Percentiles rank a stretch among this genome's conserved stretches.
Conservation (phyloP, 75 land plant species). For the Cunninghamia lanceolata region DNA sequence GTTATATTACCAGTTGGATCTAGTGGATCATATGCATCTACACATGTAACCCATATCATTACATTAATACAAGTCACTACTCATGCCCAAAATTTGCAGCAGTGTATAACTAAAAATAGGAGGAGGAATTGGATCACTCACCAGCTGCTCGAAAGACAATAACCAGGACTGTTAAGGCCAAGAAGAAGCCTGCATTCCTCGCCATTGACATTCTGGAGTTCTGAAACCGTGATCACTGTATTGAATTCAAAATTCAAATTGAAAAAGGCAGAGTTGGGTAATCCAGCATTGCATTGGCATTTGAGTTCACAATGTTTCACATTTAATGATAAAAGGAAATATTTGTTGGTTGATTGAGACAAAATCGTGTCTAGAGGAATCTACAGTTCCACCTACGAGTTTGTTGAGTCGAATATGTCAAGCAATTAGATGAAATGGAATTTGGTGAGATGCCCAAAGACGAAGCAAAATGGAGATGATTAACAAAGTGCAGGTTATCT, state of each 20-base stretch:
- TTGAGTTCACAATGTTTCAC: neutral
- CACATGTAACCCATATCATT: constrained; percentile 12
- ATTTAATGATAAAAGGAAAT: neutral
- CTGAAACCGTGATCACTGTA: too few species aligned
- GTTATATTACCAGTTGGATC: constrained; percentile 79
- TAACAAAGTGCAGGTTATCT: too few species aligned
- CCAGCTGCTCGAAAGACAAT: neutral
- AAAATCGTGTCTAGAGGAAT: too few species aligned
- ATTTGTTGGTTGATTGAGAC: neutral
- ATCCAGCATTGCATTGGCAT: neutral
- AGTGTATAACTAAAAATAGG: neutral
- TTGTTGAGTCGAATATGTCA: neutral
- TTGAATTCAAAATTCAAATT: too few species aligned
- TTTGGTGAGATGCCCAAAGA: neutral
- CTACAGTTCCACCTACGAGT: neutral
- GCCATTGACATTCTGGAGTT: neutral
- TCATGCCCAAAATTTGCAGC: neutral
- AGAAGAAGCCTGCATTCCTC: neutral
- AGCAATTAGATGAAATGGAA: neutral
- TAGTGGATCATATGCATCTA: constrained; percentile 67
- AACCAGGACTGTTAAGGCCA: neutral
- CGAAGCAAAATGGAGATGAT: neutral
- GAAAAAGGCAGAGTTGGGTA: neutral
- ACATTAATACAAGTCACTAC: too few species aligned
- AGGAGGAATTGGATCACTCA: neutral